Evolutionary conservation across 1,284 basidiomycete genomes (phyloP), one percentile per base, ranked within the genome.

Genomic region (Vanrija pseudolonga): DNA sequence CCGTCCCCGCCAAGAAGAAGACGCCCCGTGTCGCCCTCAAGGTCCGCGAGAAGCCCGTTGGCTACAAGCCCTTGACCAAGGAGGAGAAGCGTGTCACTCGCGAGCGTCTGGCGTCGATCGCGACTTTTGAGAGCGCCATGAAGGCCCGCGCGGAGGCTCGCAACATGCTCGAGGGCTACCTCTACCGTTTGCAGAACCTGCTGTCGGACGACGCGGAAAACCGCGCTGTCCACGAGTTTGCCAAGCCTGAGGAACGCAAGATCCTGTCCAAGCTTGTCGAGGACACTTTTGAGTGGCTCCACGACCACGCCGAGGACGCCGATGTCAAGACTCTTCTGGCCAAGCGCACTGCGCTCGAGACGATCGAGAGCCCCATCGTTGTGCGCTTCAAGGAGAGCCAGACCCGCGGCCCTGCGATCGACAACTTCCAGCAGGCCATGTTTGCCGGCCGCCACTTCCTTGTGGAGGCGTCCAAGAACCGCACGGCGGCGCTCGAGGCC

Each of bases 111-210:
- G 81, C 85, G n/a, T 83, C 85, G 4, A 80, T 97, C 59, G 87
- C 94, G 58, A 76, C 80, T 11, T 86, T 88, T 51, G 93, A 97
- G 73, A 78, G 80, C 1, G 83, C 85, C 18, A 92, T 91, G 70
- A 81, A 80, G 24, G 83, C 85, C 50, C 85, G 85, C 47, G 95
- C 95, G 69, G 95, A 98, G 74, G 90, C 91, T 2, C 83, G 87
- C 52, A 99, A 99, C 77, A 81, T 83, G 24, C 84, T 99, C 53
- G 96, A 99, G 76, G 84, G 87, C 23, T 95, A 94, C 74, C 77
- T 98, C 18, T 99, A 99, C 79, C 84, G 86, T 53, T 78, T 97
- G 32, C 85, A 90, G 20, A 93, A 94, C 69, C 80, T 93, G 22
- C 78, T 98, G 9, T 83, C 85, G 38, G 82, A 84, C 8, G 80